Conservation (phyloP, 805 yeast species). For the Debaryomyces hansenii region DNA sequence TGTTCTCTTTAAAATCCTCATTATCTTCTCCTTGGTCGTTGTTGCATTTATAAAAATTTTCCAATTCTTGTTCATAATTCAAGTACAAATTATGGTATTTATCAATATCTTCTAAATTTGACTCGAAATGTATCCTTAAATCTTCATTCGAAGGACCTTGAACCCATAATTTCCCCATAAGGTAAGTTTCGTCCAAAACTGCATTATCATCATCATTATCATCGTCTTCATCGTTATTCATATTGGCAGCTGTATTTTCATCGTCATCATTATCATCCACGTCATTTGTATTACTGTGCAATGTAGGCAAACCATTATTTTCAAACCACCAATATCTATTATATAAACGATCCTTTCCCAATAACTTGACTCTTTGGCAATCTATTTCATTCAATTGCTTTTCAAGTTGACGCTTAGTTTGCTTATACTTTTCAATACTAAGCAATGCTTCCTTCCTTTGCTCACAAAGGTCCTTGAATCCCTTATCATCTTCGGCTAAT, state of each 20-base stretch:
- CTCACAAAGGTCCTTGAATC: constrained; percentile 44
- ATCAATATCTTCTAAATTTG: constrained; percentile 13
- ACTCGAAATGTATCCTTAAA: constrained; percentile 22
- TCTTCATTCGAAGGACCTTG: constrained; percentile 78
- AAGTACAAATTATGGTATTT: constrained; percentile 8
- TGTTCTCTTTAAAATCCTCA: neutral
- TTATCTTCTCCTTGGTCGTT: neutral
- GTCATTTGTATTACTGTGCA: constrained; percentile 36
- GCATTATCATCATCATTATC: constrained; percentile 41
- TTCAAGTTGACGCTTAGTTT: constrained; percentile 55
- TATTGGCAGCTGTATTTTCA: constrained; percentile 14
- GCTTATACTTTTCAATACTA: constrained; percentile 47
- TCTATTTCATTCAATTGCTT: constrained; percentile 66
- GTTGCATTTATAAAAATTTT: neutral
- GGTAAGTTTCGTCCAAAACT: constrained; percentile 53
- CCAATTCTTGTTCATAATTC: neutral
- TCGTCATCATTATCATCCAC: constrained; percentile 46
- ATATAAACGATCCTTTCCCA: constrained; percentile 81
- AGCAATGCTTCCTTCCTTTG: constrained; percentile 42
- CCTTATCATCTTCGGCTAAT: constrained; percentile 40
- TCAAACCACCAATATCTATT: constrained; percentile 98
- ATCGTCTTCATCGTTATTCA: constrained; percentile 23
- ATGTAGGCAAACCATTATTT: constrained; percentile 70
- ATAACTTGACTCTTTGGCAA: constrained; percentile 67
- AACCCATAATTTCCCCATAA: constrained; percentile 85